Base-by-base conservation (phyloP, 2,329 filamentous ascomycete genomes). In the Hortaea werneckii region DNA sequence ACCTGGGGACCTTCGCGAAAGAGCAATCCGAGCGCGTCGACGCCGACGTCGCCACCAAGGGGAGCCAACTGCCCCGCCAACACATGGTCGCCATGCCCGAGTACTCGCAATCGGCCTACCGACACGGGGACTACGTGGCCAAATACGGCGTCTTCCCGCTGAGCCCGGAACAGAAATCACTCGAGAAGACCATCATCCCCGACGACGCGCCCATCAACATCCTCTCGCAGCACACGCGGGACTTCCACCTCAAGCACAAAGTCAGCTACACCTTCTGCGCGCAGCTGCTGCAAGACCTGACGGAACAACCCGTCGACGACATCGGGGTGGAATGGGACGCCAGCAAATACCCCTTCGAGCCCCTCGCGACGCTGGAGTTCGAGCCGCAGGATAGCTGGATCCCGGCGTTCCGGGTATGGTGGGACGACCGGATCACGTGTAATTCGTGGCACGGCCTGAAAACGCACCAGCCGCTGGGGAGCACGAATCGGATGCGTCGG, bases 361-460 rank as follows among this genome's bases (percentile, higher is more conserved):
- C 61, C 35, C 50, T 64, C 27, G 61, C 56, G 1, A 63, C 60
- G 5, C 48, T 68, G 7, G 65, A 67, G 38, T 68, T 68, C 43
- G 60, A 65, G 40, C 62, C 62, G 6, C 65, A 68, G 52, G 66
- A 68, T 7, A 38, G 32, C 9, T 67, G 63, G 64, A 43, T 67
- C n/a, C 65, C 65, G 1, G 64, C 64, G 49, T 67, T 67, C 51
- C 50, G 65, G 30, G 59, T 61, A 1, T 67, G 63, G 63, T 67
- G 65, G 65, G 65, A 67, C 40, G 64, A 67, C 41, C 50, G 62
- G 2, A 67, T 67, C 29, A 67, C 64, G 3, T 58, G 60, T 48
- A 67, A 68, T 46, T 58, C 56, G 27, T 68, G 65, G 65, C 65
- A 68, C 50, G 65, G 65, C 0, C 45, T 68, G 12, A 65, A 64